Conservation (phyloP, 2,329 filamentous ascomycete genomes). For the Phyllosticta paracitricarpa region DNA sequence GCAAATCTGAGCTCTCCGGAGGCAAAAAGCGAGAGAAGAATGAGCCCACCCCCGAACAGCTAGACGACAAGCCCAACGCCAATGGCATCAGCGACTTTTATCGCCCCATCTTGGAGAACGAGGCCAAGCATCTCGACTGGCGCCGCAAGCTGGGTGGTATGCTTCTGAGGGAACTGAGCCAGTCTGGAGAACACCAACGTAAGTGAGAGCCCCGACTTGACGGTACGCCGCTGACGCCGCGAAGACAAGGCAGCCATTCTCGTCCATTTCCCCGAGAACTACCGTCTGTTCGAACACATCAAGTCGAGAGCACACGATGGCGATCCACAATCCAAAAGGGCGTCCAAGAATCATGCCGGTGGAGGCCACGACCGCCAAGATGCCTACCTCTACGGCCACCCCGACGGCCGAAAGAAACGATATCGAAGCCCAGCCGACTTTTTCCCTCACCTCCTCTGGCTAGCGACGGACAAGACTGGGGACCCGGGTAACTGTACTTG, state of each 20-base stretch:
- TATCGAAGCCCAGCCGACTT: conserved; percentile 51
- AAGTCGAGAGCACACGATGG: conserved; percentile 40
- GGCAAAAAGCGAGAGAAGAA: conserved; percentile 42
- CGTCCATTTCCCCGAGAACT: conserved; percentile 45
- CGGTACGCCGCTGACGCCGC: not conserved
- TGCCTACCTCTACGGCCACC: conserved; percentile 52
- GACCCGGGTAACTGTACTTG: conserved; percentile 48
- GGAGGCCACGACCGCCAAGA: conserved; percentile 47
- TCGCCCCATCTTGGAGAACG: conserved; percentile 39
- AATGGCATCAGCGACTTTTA: conserved; percentile 48
- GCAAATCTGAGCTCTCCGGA: conserved; percentile 37
- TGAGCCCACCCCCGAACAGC: conserved; percentile 41
- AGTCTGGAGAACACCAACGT: conserved; percentile 25
- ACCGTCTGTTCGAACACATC: conserved; percentile 49
- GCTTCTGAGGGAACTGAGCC: conserved; percentile 41
- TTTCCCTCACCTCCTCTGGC: conserved; percentile 50
- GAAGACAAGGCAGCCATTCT: conserved; percentile 38
- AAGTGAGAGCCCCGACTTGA: not conserved
- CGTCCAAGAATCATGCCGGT: conserved; percentile 39
- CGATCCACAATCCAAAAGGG: conserved; percentile 31
- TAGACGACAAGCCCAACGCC: conserved; percentile 42
- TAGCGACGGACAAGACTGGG: conserved; percentile 42
- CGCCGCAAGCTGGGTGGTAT: conserved; percentile 49
- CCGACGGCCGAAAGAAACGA: conserved; percentile 45
- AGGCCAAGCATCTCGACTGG: conserved; percentile 48